Evolutionary conservation across 2,329 filamentous ascomycete species (phyloP).

Genomic region (Calonectria hongkongensis): DNA sequence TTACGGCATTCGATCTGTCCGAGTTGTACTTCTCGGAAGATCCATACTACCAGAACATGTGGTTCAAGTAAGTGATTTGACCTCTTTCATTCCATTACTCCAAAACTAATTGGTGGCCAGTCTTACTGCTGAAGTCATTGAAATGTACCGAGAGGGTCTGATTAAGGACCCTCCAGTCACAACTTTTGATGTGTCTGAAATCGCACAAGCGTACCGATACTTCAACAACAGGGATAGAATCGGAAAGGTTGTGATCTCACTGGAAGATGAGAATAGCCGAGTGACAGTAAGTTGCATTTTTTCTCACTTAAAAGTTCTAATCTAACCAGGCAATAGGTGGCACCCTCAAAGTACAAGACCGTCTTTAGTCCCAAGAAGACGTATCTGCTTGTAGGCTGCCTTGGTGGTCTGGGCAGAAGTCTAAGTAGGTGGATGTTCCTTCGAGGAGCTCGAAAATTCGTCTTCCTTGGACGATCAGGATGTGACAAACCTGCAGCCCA

Average conservation of each 20-base stretch:
- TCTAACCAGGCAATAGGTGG: neutral
- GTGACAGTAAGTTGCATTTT: neutral
- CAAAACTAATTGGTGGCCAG: neutral
- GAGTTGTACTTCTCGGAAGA: constrained; percentile 17
- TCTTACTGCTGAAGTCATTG: neutral
- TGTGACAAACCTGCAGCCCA: constrained; percentile 43
- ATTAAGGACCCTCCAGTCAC: constrained; percentile 5
- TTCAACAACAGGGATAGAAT: constrained; percentile 15
- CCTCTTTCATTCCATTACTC: neutral
- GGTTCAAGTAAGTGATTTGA: neutral
- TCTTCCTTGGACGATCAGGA: constrained; percentile 54
- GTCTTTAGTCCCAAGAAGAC: neutral
- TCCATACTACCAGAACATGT: constrained; percentile 3
- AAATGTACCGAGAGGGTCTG: neutral
- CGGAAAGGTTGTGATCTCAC: constrained; percentile 8
- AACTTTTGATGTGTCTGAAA: constrained; percentile 14
- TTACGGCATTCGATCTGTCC: constrained; percentile 14
- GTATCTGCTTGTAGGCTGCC: constrained; percentile 45
- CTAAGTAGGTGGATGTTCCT: constrained; percentile 42
- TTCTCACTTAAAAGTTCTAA: neutral
- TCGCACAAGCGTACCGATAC: constrained; percentile 18
- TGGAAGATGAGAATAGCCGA: constrained; percentile 1
- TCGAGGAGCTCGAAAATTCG: constrained; percentile 52
- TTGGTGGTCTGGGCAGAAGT: constrained; percentile 42
- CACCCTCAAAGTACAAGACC: constrained; percentile 2